phyloP scores from a whole-genome alignment of 75 land plant species.

The Picea glauca region DNA sequence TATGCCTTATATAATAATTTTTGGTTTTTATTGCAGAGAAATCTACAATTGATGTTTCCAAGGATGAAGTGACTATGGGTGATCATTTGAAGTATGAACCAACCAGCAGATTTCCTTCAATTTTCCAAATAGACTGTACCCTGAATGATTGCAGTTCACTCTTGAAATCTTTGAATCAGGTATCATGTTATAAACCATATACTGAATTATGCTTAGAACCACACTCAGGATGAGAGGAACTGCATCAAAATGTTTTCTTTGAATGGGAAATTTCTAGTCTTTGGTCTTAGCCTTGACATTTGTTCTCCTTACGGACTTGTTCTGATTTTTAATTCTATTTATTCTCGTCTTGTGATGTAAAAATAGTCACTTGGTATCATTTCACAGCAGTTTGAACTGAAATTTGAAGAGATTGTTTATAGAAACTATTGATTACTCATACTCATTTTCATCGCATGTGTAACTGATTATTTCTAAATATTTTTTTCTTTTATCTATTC shows the following conservation, averaged over 20 bases:
- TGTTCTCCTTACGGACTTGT: not conserved
- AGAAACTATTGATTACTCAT: not conserved
- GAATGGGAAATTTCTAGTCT: not conserved
- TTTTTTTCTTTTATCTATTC: not conserved
- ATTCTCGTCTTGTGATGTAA: not conserved
- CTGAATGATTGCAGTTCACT: slow-evolving; percentile 55
- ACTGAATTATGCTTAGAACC: no score
- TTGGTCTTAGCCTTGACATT: not conserved
- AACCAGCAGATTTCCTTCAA: slow-evolving; percentile 29
- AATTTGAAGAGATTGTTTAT: not conserved
- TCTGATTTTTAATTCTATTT: not conserved
- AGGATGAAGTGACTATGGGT: not conserved
- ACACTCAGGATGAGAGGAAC: no score
- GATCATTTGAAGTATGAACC: slow-evolving; percentile 17
- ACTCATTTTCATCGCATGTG: not conserved
- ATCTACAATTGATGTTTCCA: not conserved
- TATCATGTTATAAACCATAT: not conserved
- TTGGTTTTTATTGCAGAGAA: slow-evolving; percentile 5
- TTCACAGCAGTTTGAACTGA: not conserved
- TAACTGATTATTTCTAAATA: not conserved
- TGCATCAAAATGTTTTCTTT: no score
- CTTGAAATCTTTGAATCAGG: slow-evolving; percentile 40
- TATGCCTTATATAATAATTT: not conserved
- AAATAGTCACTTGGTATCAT: not conserved
- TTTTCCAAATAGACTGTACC: slow-evolving; percentile 68